Evolutionary conservation across 1,284 basidiomycete species (phyloP).

Genomic region (Pseudozyma thailandica): DNA sequence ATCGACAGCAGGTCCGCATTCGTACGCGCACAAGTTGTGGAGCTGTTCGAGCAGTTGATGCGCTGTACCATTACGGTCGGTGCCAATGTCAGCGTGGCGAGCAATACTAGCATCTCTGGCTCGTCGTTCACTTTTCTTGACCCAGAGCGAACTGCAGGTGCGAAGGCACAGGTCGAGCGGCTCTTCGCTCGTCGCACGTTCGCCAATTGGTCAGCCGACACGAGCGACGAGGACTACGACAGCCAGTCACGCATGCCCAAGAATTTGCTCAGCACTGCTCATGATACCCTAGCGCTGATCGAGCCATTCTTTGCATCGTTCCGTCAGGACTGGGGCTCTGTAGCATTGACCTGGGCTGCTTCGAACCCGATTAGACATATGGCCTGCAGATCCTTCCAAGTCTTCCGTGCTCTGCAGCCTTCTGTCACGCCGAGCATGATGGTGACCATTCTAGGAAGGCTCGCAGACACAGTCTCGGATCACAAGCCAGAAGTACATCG

Average conservation of each 20-base stretch:
- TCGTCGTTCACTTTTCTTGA: constrained; percentile 21
- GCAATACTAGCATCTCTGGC: constrained; percentile 5
- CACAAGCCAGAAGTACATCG: constrained; percentile 77
- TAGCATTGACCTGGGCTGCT: constrained; percentile 86
- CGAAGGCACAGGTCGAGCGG: constrained; percentile 40
- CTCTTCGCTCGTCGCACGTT: constrained; percentile 35
- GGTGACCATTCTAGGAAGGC: constrained; percentile 81
- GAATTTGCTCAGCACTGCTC: constrained; percentile 29
- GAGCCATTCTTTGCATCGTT: constrained; percentile 66
- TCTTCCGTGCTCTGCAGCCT: constrained; percentile 86
- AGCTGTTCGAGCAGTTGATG: constrained; percentile 71
- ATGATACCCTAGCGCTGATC: constrained; percentile 30
- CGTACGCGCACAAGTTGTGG: constrained; percentile 78
- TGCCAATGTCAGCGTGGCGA: constrained; percentile 7
- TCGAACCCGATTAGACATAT: constrained; percentile 85
- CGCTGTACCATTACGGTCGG: constrained; percentile 46
- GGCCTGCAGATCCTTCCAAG: constrained; percentile 88
- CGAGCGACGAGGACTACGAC: constrained; percentile 28
- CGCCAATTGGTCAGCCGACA: constrained; percentile 34
- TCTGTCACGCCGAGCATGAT: constrained; percentile 79
- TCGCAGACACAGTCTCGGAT: constrained; percentile 85
- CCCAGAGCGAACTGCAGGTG: constrained; percentile 14
- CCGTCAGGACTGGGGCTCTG: constrained; percentile 80
- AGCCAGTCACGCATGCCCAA: constrained; percentile 31
- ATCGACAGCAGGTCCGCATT: constrained; percentile 80